Base-by-base conservation (phyloP, 1,284 basidiomycete genomes). In the Vanrija sp. region DNA sequence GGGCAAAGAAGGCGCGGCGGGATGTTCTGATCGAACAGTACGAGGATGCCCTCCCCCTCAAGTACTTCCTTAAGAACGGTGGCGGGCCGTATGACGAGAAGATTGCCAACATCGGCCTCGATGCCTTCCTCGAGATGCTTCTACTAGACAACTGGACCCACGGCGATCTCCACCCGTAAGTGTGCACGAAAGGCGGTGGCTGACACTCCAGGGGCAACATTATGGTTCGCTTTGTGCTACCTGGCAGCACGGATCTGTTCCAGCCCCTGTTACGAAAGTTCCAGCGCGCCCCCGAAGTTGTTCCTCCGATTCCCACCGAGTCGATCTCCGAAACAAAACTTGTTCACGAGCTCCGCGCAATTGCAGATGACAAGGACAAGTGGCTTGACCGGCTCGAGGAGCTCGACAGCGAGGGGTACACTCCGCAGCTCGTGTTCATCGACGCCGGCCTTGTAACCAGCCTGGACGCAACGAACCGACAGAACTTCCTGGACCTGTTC, bases 81-180 rank as follows among this genome's bases (percentile, higher is more conserved):
- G 93, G 91, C 23, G 94, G 91, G 0, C 89, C 89, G 6, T 98
- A 85, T 69, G 91, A 98, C 68, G 85, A 88, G 55, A 84, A 87
- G 54, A 84, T 99, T 42, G 95, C 96, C 6, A 94, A 90, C 54
- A 82, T 94, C 16, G 96, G 96, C 10, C 80, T 98, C 15, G 93
- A 98, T 73, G 92, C 94, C 1, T 99, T 98, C 78, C 74, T 99
- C 71, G 92, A 97, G 78, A 99, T 99, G 95, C 84, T 99, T 21
- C 80, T 99, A 1, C 81, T 98, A 46, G 95, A 99, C 78, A 98
- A 99, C 75, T 99, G 97, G 76, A 93, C 95, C 2, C 95, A 98
- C 73, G 86, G 94, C 3, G 95, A 96, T 74, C 81, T 96, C 25
- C 76, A 78, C 55, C 76, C 76, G 72, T 73, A 43, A 65, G 73